Evolutionary conservation across 495 filamentous ascomycete genomes (phyloP).

Genomic region (Hypoxylon cercidicola): DNA sequence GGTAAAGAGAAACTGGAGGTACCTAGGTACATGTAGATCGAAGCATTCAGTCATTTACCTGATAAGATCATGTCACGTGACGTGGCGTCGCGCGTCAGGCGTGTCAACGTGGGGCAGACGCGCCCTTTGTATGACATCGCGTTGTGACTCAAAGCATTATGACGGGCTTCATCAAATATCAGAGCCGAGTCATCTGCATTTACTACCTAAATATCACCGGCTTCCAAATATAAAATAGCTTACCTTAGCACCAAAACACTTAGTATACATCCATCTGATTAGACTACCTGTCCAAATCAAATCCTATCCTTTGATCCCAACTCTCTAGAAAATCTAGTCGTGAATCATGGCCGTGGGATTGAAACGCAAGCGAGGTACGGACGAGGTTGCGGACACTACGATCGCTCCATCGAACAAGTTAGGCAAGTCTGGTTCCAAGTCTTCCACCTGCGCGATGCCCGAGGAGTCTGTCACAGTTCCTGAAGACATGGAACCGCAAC

Average conservation of each 20-base stretch:
- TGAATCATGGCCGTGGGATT: conserved; percentile 33
- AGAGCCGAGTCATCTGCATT: no score
- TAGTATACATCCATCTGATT: neutral
- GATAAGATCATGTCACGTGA: conserved; percentile 24
- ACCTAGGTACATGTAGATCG: no score
- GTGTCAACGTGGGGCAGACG: conserved; percentile 10
- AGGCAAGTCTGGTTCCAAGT: conserved; percentile 4
- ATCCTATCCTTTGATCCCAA: neutral
- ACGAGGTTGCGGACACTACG: conserved; percentile 7
- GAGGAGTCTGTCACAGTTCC: conserved; percentile 18
- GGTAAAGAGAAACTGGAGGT: no score
- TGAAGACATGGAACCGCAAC: conserved; percentile 45
- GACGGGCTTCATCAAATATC: neutral
- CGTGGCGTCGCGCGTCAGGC: conserved; percentile 29
- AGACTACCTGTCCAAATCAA: neutral
- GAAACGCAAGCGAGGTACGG: conserved; percentile 35
- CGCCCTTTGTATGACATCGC: conserved; percentile 40
- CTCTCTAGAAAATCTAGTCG: neutral
- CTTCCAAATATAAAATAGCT: no score
- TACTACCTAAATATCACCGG: no score
- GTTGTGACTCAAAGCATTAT: conserved; percentile 32
- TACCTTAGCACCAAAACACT: no score
- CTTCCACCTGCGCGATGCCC: neutral
- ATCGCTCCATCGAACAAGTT: conserved; percentile 6
- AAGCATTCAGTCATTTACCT: no score